These are phyloP conservation scores for Hypoxylon sp. DNA, from an alignment of 2,329 filamentous ascomycete species.

Conservation along the genomic window DNA sequence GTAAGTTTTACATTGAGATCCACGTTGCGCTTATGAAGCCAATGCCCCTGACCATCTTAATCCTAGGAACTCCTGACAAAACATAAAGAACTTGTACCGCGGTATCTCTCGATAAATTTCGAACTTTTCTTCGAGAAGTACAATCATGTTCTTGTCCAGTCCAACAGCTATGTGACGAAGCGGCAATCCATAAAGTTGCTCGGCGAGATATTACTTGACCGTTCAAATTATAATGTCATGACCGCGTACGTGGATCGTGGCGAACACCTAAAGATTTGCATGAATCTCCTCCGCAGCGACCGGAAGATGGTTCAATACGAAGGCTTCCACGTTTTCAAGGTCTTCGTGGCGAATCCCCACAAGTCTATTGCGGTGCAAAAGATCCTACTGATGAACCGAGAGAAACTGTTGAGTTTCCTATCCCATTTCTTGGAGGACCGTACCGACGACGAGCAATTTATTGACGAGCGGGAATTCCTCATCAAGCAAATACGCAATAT, in stretches of 20 bases:
- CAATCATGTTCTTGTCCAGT: conserved; percentile 88
- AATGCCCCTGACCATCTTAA: conserved; percentile 29
- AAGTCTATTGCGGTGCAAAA: conserved; percentile 97
- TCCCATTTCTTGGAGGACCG: conserved; percentile 93
- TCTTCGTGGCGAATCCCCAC: conserved; percentile 98
- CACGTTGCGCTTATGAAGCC: background rate
- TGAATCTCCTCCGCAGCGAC: conserved; percentile 96
- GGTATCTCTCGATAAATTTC: conserved; percentile 90
- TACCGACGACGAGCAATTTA: conserved; percentile 98
- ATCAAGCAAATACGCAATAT: conserved; percentile 90
- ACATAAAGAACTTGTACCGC: conserved; percentile 90
- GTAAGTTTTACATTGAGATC: conserved; percentile 61
- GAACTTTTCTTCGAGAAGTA: conserved; percentile 93
- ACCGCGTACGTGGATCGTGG: conserved; percentile 95
- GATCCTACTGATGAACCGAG: conserved; percentile 95
- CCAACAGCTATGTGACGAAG: conserved; percentile 97
- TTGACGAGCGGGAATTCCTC: conserved; percentile 96
- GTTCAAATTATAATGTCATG: conserved; percentile 98
- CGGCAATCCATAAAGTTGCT: conserved; percentile 97
- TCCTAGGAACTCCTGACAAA: conserved; percentile 88
- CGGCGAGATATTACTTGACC: conserved; percentile 92
- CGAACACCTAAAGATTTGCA: conserved; percentile 96
- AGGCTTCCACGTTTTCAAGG: conserved; percentile 99
- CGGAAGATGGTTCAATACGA: conserved; percentile 99
- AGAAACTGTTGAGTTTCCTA: conserved; percentile 88